Evolutionary conservation across 2,329 filamentous ascomycete genomes (phyloP), one percentile per base, ranked within the genome.

Genomic region (Claviceps africana): DNA sequence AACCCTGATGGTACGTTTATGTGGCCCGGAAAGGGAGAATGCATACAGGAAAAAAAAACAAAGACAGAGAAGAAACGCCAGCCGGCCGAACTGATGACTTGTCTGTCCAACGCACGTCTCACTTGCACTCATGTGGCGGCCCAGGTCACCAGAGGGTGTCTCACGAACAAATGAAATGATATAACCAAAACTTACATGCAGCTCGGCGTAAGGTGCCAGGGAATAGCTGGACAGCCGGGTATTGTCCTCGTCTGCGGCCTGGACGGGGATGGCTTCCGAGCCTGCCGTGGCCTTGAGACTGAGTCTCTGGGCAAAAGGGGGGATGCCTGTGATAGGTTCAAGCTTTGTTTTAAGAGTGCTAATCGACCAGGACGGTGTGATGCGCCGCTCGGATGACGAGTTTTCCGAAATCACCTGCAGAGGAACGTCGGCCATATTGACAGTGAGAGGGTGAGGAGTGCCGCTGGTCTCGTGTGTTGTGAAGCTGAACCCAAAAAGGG

Each of bases 291-390:
- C 72, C 65, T 83, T 86, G 64, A 96, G 74, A 31, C 75, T 82
- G 56, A 98, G 77, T 56, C 75, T 80, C 67, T 97, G 93, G 55
- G 77, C 82, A 31, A 77, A 78, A 11, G 90, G 86, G 17, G 93
- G 91, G 39, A 97, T 82, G 56, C 93, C 93, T 2, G 91, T 97
- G 69, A 97, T 83, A 56, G 88, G 85, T 69, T 97, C 91, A 50
- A 98, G 82, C 68, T 93, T 94, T 51, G 76, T 71, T 72, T 91
- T 95, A 61, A 97, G 77, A 61, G 88, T 83, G 52, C 78, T 75
- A 64, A 98, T 85, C 56, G 84, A 85, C 93, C 93, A 98, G 59
- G 90, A 85, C 15, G 91, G 91, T 28, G 88, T 91, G 66, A 97
- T 82, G 59, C 93, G 87, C 56, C 91, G 86, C 71, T 98, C 93